Evolutionary conservation across 768 basidiomycete species (phyloP).

Genomic region (Sarcodon sp.): DNA sequence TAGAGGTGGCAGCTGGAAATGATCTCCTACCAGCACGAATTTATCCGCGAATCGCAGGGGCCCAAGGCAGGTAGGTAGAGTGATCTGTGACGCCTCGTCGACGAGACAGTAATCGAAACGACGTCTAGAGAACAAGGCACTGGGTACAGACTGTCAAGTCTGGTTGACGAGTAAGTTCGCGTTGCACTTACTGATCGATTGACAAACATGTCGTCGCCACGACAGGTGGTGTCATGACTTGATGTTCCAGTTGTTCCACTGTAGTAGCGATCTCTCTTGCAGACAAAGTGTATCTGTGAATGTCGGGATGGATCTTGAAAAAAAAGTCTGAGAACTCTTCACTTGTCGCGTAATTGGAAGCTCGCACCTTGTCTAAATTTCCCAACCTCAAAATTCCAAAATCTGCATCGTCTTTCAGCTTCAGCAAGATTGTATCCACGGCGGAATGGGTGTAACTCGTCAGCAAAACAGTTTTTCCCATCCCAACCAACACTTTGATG

Average conservation of each 20-base stretch:
- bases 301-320: conserved; percentile 61
- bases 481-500: conserved; percentile 62
- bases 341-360: not conserved
- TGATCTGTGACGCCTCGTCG: conserved; percentile 97
- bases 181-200: conserved; percentile 72
- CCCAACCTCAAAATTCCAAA: conserved; percentile 78
- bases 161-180: conserved; percentile 2
- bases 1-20: conserved; percentile 92
- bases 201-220: conserved; percentile 94
- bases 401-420: conserved; percentile 48
- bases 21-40: conserved; percentile 94
- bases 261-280: conserved; percentile 41
- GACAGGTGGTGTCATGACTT: conserved; percentile 79
- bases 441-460: conserved; percentile 97
- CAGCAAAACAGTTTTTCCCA: conserved; percentile 80
- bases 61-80: conserved; percentile 88
- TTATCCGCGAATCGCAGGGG: conserved; percentile 83
- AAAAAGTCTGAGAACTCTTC: conserved; percentile 1
- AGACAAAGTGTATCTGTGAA: conserved; percentile 57
- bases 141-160: conserved; percentile 14
- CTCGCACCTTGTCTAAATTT: conserved; percentile 76
- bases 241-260: conserved; percentile 73
- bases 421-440: conserved; percentile 91
- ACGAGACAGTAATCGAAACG: conserved; percentile 95
- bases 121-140: conserved; percentile 74